Evolutionary conservation across 208 protist species (phyloP).

Genomic region (Trypanosoma brucei): DNA sequence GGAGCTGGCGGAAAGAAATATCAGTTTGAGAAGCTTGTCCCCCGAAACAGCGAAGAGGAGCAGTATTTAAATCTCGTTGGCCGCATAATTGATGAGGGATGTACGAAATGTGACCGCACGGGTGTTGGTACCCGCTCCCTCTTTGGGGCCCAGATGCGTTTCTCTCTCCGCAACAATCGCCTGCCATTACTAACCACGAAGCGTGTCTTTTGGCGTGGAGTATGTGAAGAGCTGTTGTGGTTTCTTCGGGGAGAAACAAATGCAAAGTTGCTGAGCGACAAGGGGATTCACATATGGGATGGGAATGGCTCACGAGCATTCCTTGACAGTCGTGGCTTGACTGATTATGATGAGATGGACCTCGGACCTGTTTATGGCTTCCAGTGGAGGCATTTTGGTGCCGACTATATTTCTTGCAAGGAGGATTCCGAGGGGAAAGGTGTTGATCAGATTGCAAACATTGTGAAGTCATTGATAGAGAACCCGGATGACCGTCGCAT

Average conservation of each 20-base stretch:
- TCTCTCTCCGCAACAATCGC: slow-evolving; percentile 87
- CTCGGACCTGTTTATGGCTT: slow-evolving; percentile 98
- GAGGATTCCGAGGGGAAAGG: slow-evolving; percentile 92
- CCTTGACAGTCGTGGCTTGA: slow-evolving; percentile 93
- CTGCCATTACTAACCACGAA: slow-evolving; percentile 98
- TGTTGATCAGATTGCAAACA: slow-evolving; percentile 94
- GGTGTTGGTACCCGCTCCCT: slow-evolving; percentile 93
- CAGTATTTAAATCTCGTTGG: slow-evolving; percentile 92
- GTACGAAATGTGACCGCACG: slow-evolving; percentile 92
- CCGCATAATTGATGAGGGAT: slow-evolving; percentile 69
- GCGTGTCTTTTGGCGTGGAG: slow-evolving; percentile 97
- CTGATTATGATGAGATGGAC: slow-evolving; percentile 92
- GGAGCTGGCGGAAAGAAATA: slow-evolving; percentile 30
- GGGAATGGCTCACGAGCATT: slow-evolving; percentile 96
- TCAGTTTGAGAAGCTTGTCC: slow-evolving; percentile 74
- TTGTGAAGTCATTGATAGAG: slow-evolving; percentile 89
- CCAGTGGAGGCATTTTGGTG: slow-evolving; percentile 99
- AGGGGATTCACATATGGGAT: slow-evolving; percentile 97
- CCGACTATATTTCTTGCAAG: slow-evolving; percentile 83
- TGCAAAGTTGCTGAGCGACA: slow-evolving; percentile 87
- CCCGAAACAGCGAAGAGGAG: slow-evolving; percentile 82
- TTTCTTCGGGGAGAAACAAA: slow-evolving; percentile 96
- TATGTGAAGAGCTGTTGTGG: slow-evolving; percentile 98
- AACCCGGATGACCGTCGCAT: slow-evolving; percentile 95
- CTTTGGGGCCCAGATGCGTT: slow-evolving; percentile 97